A percentile compares a stretch with the other conserved stretches of the same genome.
phyloP scores from a whole-genome alignment of 495 filamentous ascomycete genomes.

The Penicillium ochrochloron region DNA sequence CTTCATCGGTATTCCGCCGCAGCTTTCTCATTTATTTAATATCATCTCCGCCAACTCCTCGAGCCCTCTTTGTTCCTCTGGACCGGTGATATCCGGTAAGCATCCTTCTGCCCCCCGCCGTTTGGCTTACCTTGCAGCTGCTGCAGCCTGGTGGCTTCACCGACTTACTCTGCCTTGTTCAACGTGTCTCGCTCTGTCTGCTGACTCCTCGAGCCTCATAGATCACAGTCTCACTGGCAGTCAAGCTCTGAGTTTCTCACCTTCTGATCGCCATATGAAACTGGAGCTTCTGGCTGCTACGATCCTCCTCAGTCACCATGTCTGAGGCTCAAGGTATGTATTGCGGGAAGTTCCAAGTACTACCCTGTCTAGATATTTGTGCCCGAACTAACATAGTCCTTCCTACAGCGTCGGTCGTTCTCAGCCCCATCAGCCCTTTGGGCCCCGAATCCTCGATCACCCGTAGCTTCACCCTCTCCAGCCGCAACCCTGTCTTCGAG shows the following conservation, averaged over 20 bases:
- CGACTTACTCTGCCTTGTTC: neutral
- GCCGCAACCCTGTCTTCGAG: conserved; percentile 28
- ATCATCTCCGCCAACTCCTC: neutral
- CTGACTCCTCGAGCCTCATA: neutral
- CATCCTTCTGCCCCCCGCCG: neutral
- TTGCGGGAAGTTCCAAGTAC: neutral
- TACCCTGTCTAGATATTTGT: neutral
- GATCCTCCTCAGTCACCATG: conserved; percentile 27
- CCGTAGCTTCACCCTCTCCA: conserved; percentile 39
- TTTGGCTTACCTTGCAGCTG: conserved; percentile 7
- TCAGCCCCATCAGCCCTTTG: conserved; percentile 31
- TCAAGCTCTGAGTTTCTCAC: neutral
- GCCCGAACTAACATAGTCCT: neutral
- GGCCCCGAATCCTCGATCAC: conserved; percentile 29
- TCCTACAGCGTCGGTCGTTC: conserved; percentile 1
- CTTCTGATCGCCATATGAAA: neutral
- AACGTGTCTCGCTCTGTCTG: neutral
- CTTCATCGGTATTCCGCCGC: neutral
- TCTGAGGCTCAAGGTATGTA: conserved; percentile 7
- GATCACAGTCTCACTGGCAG: neutral
- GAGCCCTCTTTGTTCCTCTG: neutral
- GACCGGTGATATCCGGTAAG: conserved; percentile 11
- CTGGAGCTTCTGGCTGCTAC: neutral
- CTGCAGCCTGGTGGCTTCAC: conserved; percentile 11
- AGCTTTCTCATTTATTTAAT: neutral